Conservation (phyloP, 352 stramenopile genomes). For the Globisporangium carolinianum region DNA sequence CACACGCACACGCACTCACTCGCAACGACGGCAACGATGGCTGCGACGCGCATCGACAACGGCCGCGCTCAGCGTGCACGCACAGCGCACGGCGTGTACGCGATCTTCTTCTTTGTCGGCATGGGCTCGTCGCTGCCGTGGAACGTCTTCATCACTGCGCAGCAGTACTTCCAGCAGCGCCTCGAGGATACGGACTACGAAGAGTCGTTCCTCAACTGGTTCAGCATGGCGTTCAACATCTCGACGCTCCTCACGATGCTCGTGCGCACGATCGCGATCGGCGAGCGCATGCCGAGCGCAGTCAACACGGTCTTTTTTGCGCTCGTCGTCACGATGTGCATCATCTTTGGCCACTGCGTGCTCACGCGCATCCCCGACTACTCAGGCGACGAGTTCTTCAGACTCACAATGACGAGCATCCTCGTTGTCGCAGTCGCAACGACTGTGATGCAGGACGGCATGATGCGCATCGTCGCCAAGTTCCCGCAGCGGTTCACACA, state of each 20-base stretch:
- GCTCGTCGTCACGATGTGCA: slow-evolving; percentile 54
- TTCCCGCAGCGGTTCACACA: slow-evolving; percentile 77
- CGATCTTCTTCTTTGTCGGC: slow-evolving; percentile 75
- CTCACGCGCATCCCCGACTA: slow-evolving; percentile 74
- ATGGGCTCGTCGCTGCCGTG: slow-evolving; percentile 71
- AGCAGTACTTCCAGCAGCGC: slow-evolving; percentile 69
- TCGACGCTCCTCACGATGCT: slow-evolving; percentile 72
- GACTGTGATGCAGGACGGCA: slow-evolving; percentile 74
- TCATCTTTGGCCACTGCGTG: slow-evolving; percentile 67
- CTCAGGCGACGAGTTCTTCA: slow-evolving; percentile 54
- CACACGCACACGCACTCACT: not conserved
- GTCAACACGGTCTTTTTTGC: slow-evolving; percentile 57
- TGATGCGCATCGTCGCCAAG: slow-evolving; percentile 66
- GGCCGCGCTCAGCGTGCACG: slow-evolving; percentile 10
- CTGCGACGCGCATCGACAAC: not conserved
- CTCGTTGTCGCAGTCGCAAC: slow-evolving; percentile 57
- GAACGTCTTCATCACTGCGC: slow-evolving; percentile 85
- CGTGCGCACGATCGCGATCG: slow-evolving; percentile 52
- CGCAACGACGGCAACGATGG: not conserved
- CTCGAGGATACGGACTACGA: slow-evolving; percentile 57
- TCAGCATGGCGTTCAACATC: slow-evolving; percentile 80
- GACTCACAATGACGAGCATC: slow-evolving; percentile 69
- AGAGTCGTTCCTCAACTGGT: slow-evolving; percentile 83
- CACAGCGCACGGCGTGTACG: slow-evolving; percentile 42
- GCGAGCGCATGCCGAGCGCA: slow-evolving; percentile 51